Evolutionary conservation across 495 filamentous ascomycete genomes (phyloP), one percentile per base, ranked within the genome.

Genomic region (Evansstolkia leycettana): DNA sequence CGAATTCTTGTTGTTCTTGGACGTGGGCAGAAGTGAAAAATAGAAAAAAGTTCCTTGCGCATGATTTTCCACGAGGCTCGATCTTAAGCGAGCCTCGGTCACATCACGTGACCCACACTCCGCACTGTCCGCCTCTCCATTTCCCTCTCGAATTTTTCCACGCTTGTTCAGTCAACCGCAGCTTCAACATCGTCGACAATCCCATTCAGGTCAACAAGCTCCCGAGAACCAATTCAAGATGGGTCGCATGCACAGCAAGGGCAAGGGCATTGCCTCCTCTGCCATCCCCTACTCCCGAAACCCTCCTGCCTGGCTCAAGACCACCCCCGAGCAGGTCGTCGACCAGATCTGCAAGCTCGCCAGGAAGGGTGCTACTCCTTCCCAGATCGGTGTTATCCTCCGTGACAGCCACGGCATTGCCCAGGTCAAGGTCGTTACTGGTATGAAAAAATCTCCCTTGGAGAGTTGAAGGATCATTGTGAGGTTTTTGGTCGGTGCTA

Each of bases 301-400:
- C 41, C 61, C 85, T 37, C 88, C 90, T 16, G 70, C 83, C 36
- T 99, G 90, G 90, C 69, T 92, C 60, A 93, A 92, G 76, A 82
- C 81, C 58, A 89, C 84, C 42, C 70, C 75, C 47, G 83, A 89
- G 34, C 78, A 85, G 69, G 84, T 98, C 57, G 84, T 88, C 43
- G 92, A 96, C 56, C 86, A 95, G 69, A 96, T 99, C 73, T 92
- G 85, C 83, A 89, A 90, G 70, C 78, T 96, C 51, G 89, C 90
- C 48, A 90, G 81, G 71, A 93, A 92, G 80, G 87, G 90, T 68
- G 83, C 84, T 40, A 90, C 88, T 42, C 92, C 90, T 45, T 93
- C 84, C 43, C 90, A 96, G 76, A 99, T 96, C 54, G 92, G 92
- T 82, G 88, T 95, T 57, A 69, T 94, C 46, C 80, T 99, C 61